Percentiles rank a stretch among this genome's conserved stretches.
Conservation (phyloP, 305 asterid genomes). For the Ruellia speciosa region DNA sequence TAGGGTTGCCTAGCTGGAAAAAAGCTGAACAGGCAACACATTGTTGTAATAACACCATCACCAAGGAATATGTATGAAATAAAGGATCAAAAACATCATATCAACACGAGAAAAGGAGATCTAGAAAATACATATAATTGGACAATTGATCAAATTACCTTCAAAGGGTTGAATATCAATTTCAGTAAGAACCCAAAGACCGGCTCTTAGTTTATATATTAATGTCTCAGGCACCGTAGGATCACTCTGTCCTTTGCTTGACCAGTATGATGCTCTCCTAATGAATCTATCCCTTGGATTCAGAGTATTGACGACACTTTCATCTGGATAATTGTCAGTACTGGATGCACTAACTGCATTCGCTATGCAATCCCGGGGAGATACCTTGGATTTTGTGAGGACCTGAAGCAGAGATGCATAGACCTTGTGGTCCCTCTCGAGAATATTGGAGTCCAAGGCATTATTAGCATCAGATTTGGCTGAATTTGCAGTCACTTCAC, state of each 20-base stretch:
- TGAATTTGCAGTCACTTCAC: slow-evolving; percentile 19
- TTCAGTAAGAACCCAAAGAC: slow-evolving; percentile 67
- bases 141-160: slow-evolving; percentile 34
- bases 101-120: slow-evolving; percentile 11
- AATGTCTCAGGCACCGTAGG: slow-evolving; percentile 68
- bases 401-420: slow-evolving; percentile 56
- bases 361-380: slow-evolving; percentile 42
- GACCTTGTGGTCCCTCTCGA: slow-evolving; percentile 46
- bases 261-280: slow-evolving; percentile 73
- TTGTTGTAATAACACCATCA: not conserved
- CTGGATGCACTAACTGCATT: slow-evolving; percentile 79
- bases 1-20: slow-evolving; percentile 59
- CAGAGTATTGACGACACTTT: slow-evolving; percentile 63
- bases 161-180: slow-evolving; percentile 69
- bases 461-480: not conserved
- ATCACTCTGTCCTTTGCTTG: slow-evolving; percentile 71
- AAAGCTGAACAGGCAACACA: slow-evolving; percentile 44
- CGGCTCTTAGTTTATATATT: slow-evolving; percentile 50
- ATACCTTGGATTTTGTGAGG: slow-evolving; percentile 35
- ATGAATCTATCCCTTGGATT: slow-evolving; percentile 48
- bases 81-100: slow-evolving; percentile 2
- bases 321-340: slow-evolving; percentile 72
- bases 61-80: not conserved
- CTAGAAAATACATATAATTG: not conserved
- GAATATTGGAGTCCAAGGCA: slow-evolving; percentile 25